phyloP scores from a whole-genome alignment of 2,329 filamentous ascomycete genomes.

The Chalara sp. region DNA sequence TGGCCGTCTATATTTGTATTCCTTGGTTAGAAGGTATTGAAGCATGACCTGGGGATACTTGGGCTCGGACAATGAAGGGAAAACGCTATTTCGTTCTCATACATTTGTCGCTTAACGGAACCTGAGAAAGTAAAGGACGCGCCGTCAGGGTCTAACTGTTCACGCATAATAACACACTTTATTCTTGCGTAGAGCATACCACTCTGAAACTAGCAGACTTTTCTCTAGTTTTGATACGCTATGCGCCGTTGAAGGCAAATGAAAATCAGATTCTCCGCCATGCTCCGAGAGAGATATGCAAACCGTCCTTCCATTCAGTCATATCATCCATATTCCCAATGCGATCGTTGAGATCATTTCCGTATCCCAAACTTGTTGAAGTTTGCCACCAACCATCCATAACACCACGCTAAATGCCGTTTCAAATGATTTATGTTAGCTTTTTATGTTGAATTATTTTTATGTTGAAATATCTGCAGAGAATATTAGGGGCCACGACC shows the following conservation, averaged over 20 bases:
- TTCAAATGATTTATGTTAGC: slow-evolving; percentile 11
- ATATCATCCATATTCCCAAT: not conserved
- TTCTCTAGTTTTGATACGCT: not conserved
- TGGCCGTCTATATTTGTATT: no score
- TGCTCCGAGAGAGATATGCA: not conserved
- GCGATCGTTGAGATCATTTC: slow-evolving; percentile 25
- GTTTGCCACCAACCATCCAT: slow-evolving; percentile 14
- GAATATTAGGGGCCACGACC: no score
- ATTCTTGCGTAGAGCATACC: no score
- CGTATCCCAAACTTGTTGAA: slow-evolving; percentile 30
- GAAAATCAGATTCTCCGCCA: not conserved
- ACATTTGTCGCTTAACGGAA: no score
- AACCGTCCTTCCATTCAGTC: not conserved
- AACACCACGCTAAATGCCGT: slow-evolving; percentile 28
- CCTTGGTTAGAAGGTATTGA: no score
- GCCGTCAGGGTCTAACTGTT: no score
- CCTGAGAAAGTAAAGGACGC: no score
- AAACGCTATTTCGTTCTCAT: no score
- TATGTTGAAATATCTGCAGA: slow-evolving; percentile 24
- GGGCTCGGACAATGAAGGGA: no score
- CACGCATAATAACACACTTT: no score
- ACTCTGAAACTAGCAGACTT: no score
- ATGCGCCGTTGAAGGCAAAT: not conserved
- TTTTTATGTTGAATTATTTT: slow-evolving; percentile 7
- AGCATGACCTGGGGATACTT: no score